Conservation (phyloP, 768 basidiomycete genomes). For the Macrolepiota albuminosa region DNA sequence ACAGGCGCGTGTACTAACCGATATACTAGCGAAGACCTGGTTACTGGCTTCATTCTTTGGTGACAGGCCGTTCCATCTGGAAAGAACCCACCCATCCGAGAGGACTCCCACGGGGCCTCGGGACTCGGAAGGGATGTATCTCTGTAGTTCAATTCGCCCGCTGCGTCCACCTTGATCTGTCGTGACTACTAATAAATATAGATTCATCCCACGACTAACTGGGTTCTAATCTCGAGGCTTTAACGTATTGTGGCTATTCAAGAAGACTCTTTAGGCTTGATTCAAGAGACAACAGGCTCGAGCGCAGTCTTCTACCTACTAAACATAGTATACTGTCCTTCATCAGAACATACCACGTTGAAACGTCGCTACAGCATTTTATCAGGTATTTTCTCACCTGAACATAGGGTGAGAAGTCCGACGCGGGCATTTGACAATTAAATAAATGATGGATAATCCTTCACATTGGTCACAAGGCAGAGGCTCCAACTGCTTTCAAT, state of each 20-base stretch:
- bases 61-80: too few species aligned
- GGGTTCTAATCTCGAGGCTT: background rate
- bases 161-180: too few species aligned
- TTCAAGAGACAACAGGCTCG: too few species aligned
- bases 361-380: background rate
- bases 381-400: background rate
- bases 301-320: too few species aligned
- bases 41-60: too few species aligned
- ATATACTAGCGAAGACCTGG: slow-evolving; percentile 4
- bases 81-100: too few species aligned
- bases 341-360: background rate
- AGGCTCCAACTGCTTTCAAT: background rate
- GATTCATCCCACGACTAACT: background rate
- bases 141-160: too few species aligned
- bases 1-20: slow-evolving; percentile 7
- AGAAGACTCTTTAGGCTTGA: too few species aligned
- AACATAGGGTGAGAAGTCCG: background rate
- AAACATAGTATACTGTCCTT: background rate
- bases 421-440: background rate
- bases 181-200: too few species aligned
- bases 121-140: too few species aligned
- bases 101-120: too few species aligned
- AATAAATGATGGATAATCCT: background rate
- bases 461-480: background rate
- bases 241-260: background rate